Percentiles rank a stretch among this genome's conserved stretches.
phyloP scores from a whole-genome alignment of 2,329 filamentous ascomycete species.

The Ceratocystis colombiana region DNA sequence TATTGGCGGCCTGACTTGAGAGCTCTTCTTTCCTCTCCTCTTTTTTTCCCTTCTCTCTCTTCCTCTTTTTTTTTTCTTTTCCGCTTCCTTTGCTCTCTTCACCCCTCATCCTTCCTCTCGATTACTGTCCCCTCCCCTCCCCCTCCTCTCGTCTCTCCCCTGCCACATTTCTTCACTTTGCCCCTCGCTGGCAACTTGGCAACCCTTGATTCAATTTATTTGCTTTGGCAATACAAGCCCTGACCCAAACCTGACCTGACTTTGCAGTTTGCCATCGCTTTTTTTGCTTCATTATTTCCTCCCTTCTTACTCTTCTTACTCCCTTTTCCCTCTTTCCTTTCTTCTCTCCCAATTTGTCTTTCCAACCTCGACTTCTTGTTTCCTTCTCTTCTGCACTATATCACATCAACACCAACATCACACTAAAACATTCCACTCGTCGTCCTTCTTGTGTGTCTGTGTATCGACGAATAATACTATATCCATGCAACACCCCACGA shows the following conservation, averaged over 20 bases:
- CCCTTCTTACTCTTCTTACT: not conserved
- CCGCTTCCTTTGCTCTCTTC: conserved; percentile 18
- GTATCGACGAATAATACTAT: not conserved
- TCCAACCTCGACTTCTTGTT: not conserved
- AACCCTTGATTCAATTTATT: conserved; percentile 16
- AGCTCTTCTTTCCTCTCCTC: conserved; percentile 17
- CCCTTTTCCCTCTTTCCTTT: not conserved
- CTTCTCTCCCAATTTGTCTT: not conserved
- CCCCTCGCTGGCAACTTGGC: conserved; percentile 17
- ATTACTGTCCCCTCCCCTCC: conserved; percentile 6
- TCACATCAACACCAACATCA: not conserved
- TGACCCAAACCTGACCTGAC: not conserved
- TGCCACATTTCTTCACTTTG: conserved; percentile 9
- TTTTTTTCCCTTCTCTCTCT: conserved; percentile 21
- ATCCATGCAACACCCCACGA: not conserved
- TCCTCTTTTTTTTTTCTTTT: conserved; percentile 24
- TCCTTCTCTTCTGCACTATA: not conserved
- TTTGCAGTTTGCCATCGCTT: conserved; percentile 6
- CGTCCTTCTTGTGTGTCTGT: not conserved
- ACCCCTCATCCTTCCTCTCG: conserved; percentile 14
- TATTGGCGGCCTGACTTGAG: conserved; percentile 9
- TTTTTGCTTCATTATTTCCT: conserved; percentile 12
- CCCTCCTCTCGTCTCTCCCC: conserved; percentile 16
- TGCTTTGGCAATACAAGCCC: conserved; percentile 11
- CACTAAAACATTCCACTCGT: not conserved